These are phyloP conservation scores for Tephrocybe sp. DNA, from an alignment of 768 basidiomycete species.

Conservation along the genomic window DNA sequence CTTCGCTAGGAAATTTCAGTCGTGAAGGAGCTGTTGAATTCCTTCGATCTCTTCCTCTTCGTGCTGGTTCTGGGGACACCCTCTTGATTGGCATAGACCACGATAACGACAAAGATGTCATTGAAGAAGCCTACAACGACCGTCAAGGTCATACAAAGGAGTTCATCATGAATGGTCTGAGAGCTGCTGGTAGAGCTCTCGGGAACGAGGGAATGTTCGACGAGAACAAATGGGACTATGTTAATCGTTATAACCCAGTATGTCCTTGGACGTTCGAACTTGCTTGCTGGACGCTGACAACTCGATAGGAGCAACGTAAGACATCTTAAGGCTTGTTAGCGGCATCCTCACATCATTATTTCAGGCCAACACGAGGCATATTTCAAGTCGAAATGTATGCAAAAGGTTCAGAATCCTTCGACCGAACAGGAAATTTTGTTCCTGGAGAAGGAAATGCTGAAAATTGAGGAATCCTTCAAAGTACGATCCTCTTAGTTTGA, in stretches of 20 bases:
- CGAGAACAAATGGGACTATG: conserved; percentile 73
- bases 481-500: conserved; percentile 34
- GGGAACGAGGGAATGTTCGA: conserved; percentile 66
- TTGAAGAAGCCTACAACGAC: conserved; percentile 89
- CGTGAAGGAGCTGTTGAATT: conserved; percentile 69
- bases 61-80: conserved; percentile 73
- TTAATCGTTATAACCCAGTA: conserved; percentile 50
- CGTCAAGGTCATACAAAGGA: conserved; percentile 61
- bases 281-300: not conserved
- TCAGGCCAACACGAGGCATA: conserved; percentile 83
- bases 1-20: conserved; percentile 87
- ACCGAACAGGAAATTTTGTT: conserved; percentile 49
- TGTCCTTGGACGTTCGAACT: conserved; percentile 18
- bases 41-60: conserved; percentile 74
- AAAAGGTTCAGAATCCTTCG: conserved; percentile 52
- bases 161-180: conserved; percentile 88
- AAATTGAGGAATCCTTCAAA: conserved; percentile 88
- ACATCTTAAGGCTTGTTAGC: not conserved
- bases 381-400: conserved; percentile 63
- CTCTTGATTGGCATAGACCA: conserved; percentile 91
- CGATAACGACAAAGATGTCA: conserved; percentile 61
- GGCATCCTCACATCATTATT: conserved; percentile 4
- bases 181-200: conserved; percentile 61
- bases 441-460: conserved; percentile 68
- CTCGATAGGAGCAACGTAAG: conserved; percentile 19